These are phyloP conservation scores for Hemisphaericaspora xylanilytica DNA, from an alignment of 1,139 yeast genomes.

Conservation along the genomic window DNA sequence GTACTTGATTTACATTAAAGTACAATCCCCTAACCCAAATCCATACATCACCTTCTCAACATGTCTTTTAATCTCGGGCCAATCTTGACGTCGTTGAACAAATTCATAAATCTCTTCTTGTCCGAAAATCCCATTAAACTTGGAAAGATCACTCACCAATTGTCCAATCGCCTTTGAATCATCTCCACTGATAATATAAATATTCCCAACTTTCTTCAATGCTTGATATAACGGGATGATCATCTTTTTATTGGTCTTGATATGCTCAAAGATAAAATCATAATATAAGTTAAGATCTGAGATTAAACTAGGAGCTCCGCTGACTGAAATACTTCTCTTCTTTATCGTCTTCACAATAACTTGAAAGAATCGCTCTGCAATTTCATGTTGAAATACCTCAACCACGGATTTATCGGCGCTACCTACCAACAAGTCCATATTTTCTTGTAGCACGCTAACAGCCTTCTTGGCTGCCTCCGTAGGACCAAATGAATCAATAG, in stretches of 20 bases:
- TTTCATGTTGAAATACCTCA: constrained; percentile 92
- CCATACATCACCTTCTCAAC: constrained; percentile 98
- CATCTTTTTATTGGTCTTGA: constrained; percentile 59
- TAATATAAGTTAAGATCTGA: constrained; percentile 75
- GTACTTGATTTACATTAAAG: constrained; percentile 32
- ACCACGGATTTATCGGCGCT: constrained; percentile 85
- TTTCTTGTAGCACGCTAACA: constrained; percentile 64
- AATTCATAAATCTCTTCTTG: constrained; percentile 94
- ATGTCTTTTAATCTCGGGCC: constrained; percentile 70
- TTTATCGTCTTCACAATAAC: constrained; percentile 70
- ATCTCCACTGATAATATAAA: constrained; percentile 72
- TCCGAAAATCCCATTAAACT: constrained; percentile 84
- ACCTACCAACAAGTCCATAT: constrained; percentile 71
- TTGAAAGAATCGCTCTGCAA: constrained; percentile 82
- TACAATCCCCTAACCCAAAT: constrained; percentile 68
- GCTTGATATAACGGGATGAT: constrained; percentile 78
- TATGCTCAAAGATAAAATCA: constrained; percentile 59
- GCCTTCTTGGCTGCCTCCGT: constrained; percentile 68
- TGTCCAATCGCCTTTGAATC: constrained; percentile 84
- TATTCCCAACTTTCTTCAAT: constrained; percentile 77
- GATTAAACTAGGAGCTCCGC: constrained; percentile 79
- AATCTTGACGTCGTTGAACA: constrained; percentile 84
- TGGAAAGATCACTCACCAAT: constrained; percentile 75
- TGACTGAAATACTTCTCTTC: constrained; percentile 66
- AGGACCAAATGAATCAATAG: constrained; percentile 43